Conservation (phyloP, 2,329 filamentous ascomycete genomes). For the Aspergillus eucalypticola region DNA sequence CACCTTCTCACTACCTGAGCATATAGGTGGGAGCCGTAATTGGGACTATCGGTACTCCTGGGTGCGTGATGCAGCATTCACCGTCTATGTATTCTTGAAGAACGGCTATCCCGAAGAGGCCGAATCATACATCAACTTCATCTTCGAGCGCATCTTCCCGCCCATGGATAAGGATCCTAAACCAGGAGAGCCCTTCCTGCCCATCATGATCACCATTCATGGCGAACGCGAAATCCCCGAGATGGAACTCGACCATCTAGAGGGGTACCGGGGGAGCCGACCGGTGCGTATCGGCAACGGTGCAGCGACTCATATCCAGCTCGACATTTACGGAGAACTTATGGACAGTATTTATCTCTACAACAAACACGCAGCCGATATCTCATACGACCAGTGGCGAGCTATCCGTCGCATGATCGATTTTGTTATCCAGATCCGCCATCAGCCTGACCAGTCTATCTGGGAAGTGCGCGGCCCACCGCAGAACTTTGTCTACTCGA, state of each 20-base stretch:
- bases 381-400: conserved; percentile 75
- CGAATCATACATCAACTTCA: conserved; percentile 76
- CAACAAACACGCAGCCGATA: conserved; percentile 76
- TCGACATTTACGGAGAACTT: conserved; percentile 77
- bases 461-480: conserved; percentile 66
- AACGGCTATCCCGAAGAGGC: conserved; percentile 75
- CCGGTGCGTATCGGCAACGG: conserved; percentile 78
- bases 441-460: conserved; percentile 75
- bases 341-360: conserved; percentile 77
- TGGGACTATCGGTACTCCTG: conserved; percentile 63
- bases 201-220: conserved; percentile 80
- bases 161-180: conserved; percentile 54
- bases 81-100: conserved; percentile 72
- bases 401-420: conserved; percentile 65
- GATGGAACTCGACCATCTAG: conserved; percentile 66
- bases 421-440: conserved; percentile 63
- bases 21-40: conserved; percentile 64
- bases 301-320: conserved; percentile 70
- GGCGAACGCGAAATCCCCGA: conserved; percentile 75
- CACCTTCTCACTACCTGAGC: conserved; percentile 75
- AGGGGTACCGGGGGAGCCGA: conserved; percentile 69
- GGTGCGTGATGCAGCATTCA: conserved; percentile 76
- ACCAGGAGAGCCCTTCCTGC: conserved; percentile 58
- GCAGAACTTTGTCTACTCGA: conserved; percentile 76
- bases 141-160: conserved; percentile 65